Evolutionary conservation across 306 rosid species (phyloP), one percentile per base, ranked within the genome.

Genomic region (Cercis canadensis): DNA sequence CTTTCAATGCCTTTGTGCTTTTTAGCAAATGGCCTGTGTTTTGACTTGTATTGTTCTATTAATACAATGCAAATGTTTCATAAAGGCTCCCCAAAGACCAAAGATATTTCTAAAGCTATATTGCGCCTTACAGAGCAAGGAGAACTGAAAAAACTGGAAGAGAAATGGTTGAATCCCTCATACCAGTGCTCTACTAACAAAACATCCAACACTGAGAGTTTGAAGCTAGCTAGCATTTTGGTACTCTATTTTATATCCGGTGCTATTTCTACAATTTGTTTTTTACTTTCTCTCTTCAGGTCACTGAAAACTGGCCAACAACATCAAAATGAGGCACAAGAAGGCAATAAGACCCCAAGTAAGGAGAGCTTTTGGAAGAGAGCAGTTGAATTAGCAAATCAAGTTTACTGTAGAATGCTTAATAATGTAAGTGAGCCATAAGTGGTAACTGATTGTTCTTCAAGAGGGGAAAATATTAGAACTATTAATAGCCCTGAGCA

Each of bases 71-170:
- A 88, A 96, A 75, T 74, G 59, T 87, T 91, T 77, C 87, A 76
- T 60, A 87, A 82, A 75, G 97, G 96, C 55, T 88, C 97, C 4
- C 96, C 96, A 15, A 11, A 88, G 47, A 76, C 75, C 7, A 88
- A 19, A 80, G 96, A 91, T 65, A 40, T 88, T 56, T 85, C 96
- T 4, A 59, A 47, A 68, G 88, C 86, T 13, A 85, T 91, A 60
- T 67, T 88, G 51, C 19, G 62, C 19, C 84, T 88, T 31, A 51
- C 70, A 33, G 82, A 88, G 57, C 1, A 62, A 8, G 97, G 96
- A 21, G 59, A 62, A 15, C 0, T 92, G 14, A 80, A 34, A 53
- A 5, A 0, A 7, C 69, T 88, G 43, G 77, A 88, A 80, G 77
- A 75, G 0, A 3, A 45, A 56, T 88, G 87, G 79, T 74, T 92